Evolutionary conservation across 2,329 filamentous ascomycete genomes (phyloP), one percentile per base, ranked within the genome.

Genomic region (Aspergillus sergii): DNA sequence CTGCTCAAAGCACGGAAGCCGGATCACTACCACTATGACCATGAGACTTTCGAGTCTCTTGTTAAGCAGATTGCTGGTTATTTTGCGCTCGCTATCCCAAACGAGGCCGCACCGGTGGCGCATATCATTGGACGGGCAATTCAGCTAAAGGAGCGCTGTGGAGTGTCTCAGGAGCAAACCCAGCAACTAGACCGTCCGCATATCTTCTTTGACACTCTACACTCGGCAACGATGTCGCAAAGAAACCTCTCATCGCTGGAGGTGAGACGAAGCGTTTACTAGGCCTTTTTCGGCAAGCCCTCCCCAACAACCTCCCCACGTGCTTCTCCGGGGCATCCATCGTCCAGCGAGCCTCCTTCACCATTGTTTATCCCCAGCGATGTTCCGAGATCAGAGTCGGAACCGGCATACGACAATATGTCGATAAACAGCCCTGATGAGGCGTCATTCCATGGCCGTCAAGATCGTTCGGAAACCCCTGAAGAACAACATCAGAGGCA

Each of bases 131-230:
- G 50, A 26, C 50, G 36, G 23, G 58, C 58, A 32, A 54, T 55
- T 21, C 53, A 60, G 51, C 39, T 54, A 34, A 60, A 60, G 51
- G 50, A 60, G n/a, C 58, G 58, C 12, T 60, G 23, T 60, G 58
- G 58, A 54, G 39, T 60, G 53, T 50, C 50, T 46, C 50, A 32
- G 12, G 36, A 55, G 39, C 34, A 60, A 39, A 32, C 26, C 51
- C 50, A 54, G 50, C 50, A 30, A 30, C 50, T 60, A 34, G 58
- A 60, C 36, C 34, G 50, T 10, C 36, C 50, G 23, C 50, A 54
- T 54, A n/a, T 60, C 36, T 60, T 60, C 58, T 32, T 54, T 16
- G 58, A 60, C 36, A 30, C 16, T 16, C 34, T 60, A 46, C 58
- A 60, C 51, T 54, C 48, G 34, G 50, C 32, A 43, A 55, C 26